phyloP scores from a whole-genome alignment of 176 grass and related monocot species.

The Ensete ventricosum region DNA sequence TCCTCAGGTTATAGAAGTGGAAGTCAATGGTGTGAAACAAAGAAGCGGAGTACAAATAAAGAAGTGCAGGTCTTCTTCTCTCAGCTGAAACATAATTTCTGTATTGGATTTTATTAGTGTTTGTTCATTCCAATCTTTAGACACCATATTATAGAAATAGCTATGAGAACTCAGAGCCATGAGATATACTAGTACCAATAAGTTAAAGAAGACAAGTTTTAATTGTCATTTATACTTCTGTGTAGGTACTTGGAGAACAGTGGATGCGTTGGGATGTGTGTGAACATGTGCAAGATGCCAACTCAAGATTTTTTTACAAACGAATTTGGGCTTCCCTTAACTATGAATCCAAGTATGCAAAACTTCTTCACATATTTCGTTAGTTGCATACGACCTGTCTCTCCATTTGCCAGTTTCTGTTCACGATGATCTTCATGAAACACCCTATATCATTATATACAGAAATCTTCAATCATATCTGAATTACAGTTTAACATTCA shows the following conservation, averaged over 20 bases:
- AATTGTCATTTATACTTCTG: background rate
- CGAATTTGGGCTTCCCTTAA: constrained; percentile 88
- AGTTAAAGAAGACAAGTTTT: background rate
- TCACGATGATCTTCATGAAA: background rate
- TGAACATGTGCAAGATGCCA: constrained; percentile 88
- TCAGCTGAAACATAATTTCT: background rate
- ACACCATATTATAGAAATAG: background rate
- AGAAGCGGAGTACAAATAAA: constrained; percentile 67
- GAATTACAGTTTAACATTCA: background rate
- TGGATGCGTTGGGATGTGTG: constrained; percentile 88
- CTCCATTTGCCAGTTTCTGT: background rate
- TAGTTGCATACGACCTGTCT: background rate
- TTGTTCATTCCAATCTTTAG: background rate
- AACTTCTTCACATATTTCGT: background rate
- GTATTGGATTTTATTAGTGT: background rate
- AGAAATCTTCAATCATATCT: background rate
- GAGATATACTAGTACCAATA: background rate
- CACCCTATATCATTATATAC: background rate
- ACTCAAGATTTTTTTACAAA: constrained; percentile 90
- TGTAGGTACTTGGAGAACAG: constrained; percentile 75
- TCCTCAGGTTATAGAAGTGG: constrained; percentile 53
- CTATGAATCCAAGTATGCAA: constrained; percentile 88
- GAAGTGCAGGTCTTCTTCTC: constrained; percentile 48
- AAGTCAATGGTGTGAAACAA: constrained; percentile 63
- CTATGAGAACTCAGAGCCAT: background rate